phyloP scores from a whole-genome alignment of 2,329 filamentous ascomycete species.

The Pezicula carpinea region DNA sequence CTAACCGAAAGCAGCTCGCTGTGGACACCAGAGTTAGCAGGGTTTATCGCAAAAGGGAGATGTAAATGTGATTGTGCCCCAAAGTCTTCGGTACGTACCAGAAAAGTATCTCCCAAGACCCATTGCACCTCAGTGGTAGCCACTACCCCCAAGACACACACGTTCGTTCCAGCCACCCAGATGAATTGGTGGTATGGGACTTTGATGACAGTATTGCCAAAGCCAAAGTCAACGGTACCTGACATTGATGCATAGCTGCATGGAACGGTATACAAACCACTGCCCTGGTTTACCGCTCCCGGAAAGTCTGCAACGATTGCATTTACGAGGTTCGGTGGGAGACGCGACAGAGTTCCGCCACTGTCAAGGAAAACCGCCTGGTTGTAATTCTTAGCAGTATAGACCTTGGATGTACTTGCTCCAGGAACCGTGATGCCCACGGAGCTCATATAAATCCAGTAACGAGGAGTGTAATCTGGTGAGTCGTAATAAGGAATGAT shows the following conservation, averaged over 20 bases:
- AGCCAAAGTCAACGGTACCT: conserved; percentile 13
- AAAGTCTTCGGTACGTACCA: background rate
- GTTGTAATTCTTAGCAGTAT: conserved; percentile 1
- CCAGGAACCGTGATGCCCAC: conserved; percentile 8
- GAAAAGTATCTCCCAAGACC: conserved; percentile 15
- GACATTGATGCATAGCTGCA: conserved; percentile 3
- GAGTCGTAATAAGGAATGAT: conserved; percentile 11
- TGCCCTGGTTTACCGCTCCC: conserved; percentile 5
- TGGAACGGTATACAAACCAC: conserved; percentile 11
- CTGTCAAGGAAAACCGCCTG: conserved; percentile 15
- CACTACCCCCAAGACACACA: conserved; percentile 6
- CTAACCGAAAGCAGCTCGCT: conserved; percentile 10
- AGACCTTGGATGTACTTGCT: background rate
- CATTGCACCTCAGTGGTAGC: conserved; percentile 4
- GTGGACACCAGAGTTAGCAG: too few species aligned
- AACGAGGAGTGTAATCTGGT: conserved; percentile 10
- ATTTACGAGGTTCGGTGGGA: conserved; percentile 8
- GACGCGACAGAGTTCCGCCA: conserved; percentile 10
- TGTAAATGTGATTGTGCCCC: too few species aligned
- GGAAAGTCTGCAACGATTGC: conserved; percentile 11
- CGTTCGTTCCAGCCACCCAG: conserved; percentile 6
- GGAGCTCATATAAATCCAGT: conserved; percentile 18
- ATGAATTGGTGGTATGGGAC: conserved; percentile 14
- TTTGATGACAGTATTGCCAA: conserved; percentile 12
- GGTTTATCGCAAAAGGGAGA: too few species aligned